Percentiles rank a stretch among this genome's conserved stretches.
These are phyloP conservation scores for Ceriops zippeliana DNA, from an alignment of 345 rosid genomes.

Conservation along the genomic window DNA sequence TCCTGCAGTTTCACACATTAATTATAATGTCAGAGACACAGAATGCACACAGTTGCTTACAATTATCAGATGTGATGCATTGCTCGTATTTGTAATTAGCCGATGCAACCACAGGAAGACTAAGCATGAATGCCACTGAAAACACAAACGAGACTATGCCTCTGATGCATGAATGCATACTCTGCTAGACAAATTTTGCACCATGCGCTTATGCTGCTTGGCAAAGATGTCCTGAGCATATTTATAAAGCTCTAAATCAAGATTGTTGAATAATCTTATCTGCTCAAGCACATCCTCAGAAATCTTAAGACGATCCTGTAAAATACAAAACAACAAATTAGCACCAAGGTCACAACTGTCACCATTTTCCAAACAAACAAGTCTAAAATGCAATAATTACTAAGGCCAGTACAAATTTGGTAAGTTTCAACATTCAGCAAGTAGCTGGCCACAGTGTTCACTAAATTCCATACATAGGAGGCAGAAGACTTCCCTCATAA, in stretches of 20 bases:
- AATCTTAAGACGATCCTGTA: conserved; percentile 63
- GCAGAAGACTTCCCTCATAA: too few relatives aligned
- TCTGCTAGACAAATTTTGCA: conserved; percentile 16
- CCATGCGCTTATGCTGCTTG: conserved; percentile 43
- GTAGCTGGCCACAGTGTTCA: too few relatives aligned
- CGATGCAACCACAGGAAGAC: background rate
- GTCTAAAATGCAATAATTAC: background rate
- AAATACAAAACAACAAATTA: conserved; percentile 19
- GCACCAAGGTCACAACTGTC: background rate
- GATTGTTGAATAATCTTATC: conserved; percentile 67
- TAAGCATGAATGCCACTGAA: background rate
- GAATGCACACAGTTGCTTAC: too few relatives aligned
- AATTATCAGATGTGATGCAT: too few relatives aligned
- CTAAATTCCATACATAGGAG: too few relatives aligned
- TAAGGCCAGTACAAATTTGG: too few relatives aligned
- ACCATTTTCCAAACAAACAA: background rate
- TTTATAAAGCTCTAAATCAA: conserved; percentile 78
- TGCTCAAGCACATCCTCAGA: conserved; percentile 46
- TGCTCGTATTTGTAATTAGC: background rate
- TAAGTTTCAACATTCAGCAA: too few relatives aligned
- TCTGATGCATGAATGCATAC: conserved; percentile 24
- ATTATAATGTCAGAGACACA: too few relatives aligned
- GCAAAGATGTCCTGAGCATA: conserved; percentile 68
- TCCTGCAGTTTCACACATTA: conserved; percentile 34
- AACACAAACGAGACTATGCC: background rate